phyloP scores from a whole-genome alignment of 2,329 filamentous ascomycete species.

The Chrysoporthe cubensis region DNA sequence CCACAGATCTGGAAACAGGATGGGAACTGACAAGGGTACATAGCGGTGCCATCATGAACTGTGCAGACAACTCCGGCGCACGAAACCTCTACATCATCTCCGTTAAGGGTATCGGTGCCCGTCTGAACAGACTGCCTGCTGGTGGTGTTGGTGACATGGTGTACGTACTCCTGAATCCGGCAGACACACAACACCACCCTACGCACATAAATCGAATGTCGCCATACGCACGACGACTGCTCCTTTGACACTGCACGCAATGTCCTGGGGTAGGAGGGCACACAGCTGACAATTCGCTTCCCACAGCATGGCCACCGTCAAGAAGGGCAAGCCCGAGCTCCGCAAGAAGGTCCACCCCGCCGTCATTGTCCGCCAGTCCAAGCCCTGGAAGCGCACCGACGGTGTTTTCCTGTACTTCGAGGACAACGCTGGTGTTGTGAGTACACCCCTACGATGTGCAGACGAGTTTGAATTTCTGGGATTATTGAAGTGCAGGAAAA shows the following conservation, averaged over 20 bases:
- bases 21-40: conserved; percentile 32
- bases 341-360: conserved; percentile 99
- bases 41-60: conserved; percentile 99
- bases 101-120: conserved; percentile 97
- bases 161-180: conserved; percentile 25
- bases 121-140: conserved; percentile 95
- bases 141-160: conserved; percentile 99
- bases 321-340: conserved; percentile 99
- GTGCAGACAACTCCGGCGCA: conserved; percentile 98
- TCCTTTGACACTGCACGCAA: background rate
- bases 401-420: conserved; percentile 99
- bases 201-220: background rate
- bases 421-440: conserved; percentile 98
- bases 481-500: too few species aligned
- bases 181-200: background rate
- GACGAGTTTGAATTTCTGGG: too few species aligned
- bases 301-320: conserved; percentile 89
- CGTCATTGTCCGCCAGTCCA: conserved; percentile 97
- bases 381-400: conserved; percentile 98
- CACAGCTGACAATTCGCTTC: conserved; percentile 17
- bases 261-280: background rate
- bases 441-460: conserved; percentile 45
- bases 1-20: conserved; percentile 11
- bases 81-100: conserved; percentile 99
- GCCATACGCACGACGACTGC: background rate